phyloP scores from a whole-genome alignment of 2,329 filamentous ascomycete genomes.

The Lasiodiplodia gonubiensis region DNA sequence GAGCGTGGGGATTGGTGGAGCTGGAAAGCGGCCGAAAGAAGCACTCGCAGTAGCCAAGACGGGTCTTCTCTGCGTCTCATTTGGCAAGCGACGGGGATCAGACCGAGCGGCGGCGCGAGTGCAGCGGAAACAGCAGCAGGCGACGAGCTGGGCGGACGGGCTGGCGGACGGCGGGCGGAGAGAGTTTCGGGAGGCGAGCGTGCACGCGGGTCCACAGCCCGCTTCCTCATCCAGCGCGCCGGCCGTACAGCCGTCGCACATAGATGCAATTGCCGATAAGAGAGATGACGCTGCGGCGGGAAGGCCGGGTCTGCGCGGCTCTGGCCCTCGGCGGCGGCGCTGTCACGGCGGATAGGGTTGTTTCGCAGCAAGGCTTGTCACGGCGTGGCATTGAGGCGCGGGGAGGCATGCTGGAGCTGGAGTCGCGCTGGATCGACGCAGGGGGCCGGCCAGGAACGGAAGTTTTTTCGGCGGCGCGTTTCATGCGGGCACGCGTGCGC shows the following conservation, averaged over 20 bases:
- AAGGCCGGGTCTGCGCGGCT: background rate
- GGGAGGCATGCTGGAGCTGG: background rate
- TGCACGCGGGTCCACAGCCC: conserved; percentile 15
- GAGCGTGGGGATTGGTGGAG: conserved; percentile 7
- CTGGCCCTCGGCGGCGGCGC: background rate
- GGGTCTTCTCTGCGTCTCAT: conserved; percentile 3
- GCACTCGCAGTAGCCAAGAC: conserved; percentile 4
- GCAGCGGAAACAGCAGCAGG: background rate
- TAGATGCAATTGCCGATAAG: conserved; percentile 10
- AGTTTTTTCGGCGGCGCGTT: conserved; percentile 7
- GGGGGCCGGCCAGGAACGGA: conserved; percentile 16
- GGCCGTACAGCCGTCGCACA: conserved; percentile 11
- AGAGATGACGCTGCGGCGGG: conserved; percentile 15
- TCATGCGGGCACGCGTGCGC: conserved; percentile 16
- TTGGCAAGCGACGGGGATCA: conserved; percentile 18
- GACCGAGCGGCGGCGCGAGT: conserved; percentile 5
- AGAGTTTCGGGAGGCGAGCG: conserved; percentile 18
- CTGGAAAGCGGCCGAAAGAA: background rate
- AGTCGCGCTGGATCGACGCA: conserved; percentile 19
- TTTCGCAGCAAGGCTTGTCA: conserved; percentile 18
- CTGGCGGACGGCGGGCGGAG: conserved; percentile 10
- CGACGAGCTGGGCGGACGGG: background rate
- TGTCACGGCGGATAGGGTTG: conserved; percentile 11
- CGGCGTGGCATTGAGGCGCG: background rate
- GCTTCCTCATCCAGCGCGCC: conserved; percentile 13